Evolutionary conservation across 2,329 filamentous ascomycete genomes (phyloP), one percentile per base, ranked within the genome.

Genomic region (Iodosphaeria phyllophila): DNA sequence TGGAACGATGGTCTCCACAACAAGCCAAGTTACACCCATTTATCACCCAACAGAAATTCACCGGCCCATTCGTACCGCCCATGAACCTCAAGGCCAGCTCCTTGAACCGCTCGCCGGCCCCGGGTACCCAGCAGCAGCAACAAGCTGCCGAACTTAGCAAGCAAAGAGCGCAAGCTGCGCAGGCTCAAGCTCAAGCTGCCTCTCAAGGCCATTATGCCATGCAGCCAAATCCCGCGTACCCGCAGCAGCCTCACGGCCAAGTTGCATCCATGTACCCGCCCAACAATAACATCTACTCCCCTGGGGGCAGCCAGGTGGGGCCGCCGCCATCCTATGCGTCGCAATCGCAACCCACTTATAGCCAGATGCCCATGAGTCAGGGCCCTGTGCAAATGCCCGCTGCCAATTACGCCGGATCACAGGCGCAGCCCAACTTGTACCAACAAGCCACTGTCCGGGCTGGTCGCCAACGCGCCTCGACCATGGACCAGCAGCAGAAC

Each of bases 41-140:
- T 50, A 98, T 98, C 44, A 98, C 89, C 1, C 89, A 98, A 46
- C 78, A 91, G 44, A 98, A 95, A 56, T 98, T 76, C 45, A 93
- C 84, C 0, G 84, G 83, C 1, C 83, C 84, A 4, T 98, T 98
- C 44, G 79, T 95, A 23, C 89, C 89, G 6, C 86, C 86, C 3
- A 92, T 93, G 83, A 92, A 92, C 42, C 57, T 95, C 30, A 93
- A 93, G 48, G 72, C 82, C 12, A 80, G 77, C 39, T 77, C 79
- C 3, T 60, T 79, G 27, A 84, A 79, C 46, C 69, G 89, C 41
- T 91, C 86, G 12, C 80, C 84, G 9, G 83, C 86, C 5, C 86
- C 84, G 5, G 86, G 84, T 19, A 89, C 91, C 10, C 83, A 92
- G 45, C 84, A 93, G 47, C 89, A 95, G 46, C 80, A 92, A 44